These are phyloP conservation scores for Solanum boliviense DNA, from an alignment of 257 asterid genomes.

Conservation along the genomic window DNA sequence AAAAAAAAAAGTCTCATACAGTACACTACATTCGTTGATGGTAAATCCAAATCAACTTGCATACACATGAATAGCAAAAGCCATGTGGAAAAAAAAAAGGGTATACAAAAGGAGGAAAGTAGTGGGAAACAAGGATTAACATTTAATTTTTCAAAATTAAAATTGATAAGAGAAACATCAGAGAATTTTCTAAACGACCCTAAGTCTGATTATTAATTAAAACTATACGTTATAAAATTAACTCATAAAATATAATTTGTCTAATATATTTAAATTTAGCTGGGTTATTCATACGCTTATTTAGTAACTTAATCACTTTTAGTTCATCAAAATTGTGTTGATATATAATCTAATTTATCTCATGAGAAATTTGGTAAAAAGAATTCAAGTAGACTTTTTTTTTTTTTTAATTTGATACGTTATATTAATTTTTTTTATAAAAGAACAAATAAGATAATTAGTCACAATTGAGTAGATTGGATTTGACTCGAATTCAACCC, in stretches of 20 bases:
- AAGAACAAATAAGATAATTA: background rate
- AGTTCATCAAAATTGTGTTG: background rate
- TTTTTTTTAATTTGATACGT: background rate
- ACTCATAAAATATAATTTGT: background rate
- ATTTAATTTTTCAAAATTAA: background rate
- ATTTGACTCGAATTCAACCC: background rate
- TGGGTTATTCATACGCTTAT: background rate
- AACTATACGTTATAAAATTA: background rate
- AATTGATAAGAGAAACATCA: background rate
- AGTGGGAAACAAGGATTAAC: background rate
- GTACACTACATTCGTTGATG: fast-evolving
- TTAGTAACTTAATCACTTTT: background rate
- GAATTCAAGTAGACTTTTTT: background rate
- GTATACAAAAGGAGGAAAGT: background rate
- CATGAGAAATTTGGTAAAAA: background rate
- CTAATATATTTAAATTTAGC: fast-evolving
- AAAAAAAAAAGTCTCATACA: too few species aligned
- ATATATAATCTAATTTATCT: background rate
- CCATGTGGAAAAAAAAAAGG: background rate
- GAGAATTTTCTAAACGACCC: background rate
- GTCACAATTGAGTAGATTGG: background rate
- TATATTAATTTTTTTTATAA: background rate
- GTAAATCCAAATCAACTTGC: background rate
- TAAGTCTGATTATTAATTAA: too few species aligned
- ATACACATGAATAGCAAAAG: background rate